Evolutionary conservation across 78 protist genomes (phyloP).

Genomic region (slime mould (Dictyostelium discoideum)): DNA sequence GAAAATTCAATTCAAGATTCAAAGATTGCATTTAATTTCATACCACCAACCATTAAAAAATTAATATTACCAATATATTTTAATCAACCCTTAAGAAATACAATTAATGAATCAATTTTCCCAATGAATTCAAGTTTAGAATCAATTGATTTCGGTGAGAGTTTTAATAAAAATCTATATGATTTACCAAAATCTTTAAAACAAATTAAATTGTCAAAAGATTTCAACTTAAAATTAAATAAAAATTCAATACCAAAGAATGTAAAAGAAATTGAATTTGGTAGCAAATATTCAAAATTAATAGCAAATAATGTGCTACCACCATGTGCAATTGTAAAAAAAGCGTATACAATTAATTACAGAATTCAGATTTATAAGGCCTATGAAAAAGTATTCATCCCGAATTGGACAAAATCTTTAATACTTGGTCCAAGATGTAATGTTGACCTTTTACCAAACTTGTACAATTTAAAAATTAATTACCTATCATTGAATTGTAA

Average conservation of each 20-base stretch:
- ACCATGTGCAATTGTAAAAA: neutral
- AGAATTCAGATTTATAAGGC: neutral
- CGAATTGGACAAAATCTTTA: neutral
- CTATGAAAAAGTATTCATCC: neutral
- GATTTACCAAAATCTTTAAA: neutral
- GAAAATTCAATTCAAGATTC: neutral
- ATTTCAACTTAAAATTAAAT: neutral
- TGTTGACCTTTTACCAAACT: neutral
- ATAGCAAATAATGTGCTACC: neutral
- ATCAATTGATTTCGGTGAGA: neutral
- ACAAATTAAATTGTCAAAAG: neutral
- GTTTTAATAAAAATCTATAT: neutral
- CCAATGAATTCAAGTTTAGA: neutral
- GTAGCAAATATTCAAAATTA: neutral
- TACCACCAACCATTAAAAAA: neutral
- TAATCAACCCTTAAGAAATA: neutral
- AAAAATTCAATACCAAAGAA: neutral
- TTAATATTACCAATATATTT: neutral
- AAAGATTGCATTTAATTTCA: neutral
- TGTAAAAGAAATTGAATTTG: neutral
- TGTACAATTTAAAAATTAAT: neutral
- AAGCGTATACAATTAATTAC: neutral
- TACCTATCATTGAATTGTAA: neutral
- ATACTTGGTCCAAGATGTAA: neutral
- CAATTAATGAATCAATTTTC: neutral